Evolutionary conservation across 116 monocot species (phyloP).

Genomic region (Zostera marina): DNA sequence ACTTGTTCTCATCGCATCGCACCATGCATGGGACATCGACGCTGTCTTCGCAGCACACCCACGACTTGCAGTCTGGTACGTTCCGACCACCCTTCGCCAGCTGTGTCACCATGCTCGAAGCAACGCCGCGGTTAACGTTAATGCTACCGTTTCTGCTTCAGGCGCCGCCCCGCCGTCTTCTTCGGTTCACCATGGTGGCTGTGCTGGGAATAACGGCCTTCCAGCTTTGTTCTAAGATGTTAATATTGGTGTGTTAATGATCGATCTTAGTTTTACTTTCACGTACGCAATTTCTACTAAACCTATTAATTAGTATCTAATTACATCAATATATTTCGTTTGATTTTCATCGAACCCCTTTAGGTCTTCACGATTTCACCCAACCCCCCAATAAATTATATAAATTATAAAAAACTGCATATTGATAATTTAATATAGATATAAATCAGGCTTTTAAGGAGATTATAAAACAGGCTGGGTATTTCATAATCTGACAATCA

Average conservation of each 20-base stretch:
- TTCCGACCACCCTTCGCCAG: slow-evolving; percentile 90
- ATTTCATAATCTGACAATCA: too few species aligned
- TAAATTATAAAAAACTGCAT: too few species aligned
- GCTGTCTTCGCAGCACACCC: slow-evolving; percentile 81
- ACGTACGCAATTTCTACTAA: too few species aligned
- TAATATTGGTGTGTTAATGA: too few species aligned
- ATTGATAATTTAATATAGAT: slow-evolving; percentile 4
- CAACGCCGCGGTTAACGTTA: slow-evolving; percentile 17
- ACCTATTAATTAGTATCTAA: too few species aligned
- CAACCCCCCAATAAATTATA: too few species aligned
- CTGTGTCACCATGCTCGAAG: slow-evolving; percentile 73
- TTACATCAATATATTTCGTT: too few species aligned
- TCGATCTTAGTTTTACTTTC: too few species aligned
- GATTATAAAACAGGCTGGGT: too few species aligned
- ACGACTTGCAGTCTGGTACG: slow-evolving; percentile 83
- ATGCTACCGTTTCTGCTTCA: neutral
- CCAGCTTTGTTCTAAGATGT: neutral
- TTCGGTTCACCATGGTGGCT: neutral
- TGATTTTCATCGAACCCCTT: too few species aligned
- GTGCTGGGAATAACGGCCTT: neutral
- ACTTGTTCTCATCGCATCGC: slow-evolving; percentile 60
- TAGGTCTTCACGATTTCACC: too few species aligned
- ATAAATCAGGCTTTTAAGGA: slow-evolving; percentile 4
- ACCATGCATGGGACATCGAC: slow-evolving; percentile 82
- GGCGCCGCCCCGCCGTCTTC: neutral